Conservation (phyloP, 768 basidiomycete genomes). For the Amanita brunnescens region DNA sequence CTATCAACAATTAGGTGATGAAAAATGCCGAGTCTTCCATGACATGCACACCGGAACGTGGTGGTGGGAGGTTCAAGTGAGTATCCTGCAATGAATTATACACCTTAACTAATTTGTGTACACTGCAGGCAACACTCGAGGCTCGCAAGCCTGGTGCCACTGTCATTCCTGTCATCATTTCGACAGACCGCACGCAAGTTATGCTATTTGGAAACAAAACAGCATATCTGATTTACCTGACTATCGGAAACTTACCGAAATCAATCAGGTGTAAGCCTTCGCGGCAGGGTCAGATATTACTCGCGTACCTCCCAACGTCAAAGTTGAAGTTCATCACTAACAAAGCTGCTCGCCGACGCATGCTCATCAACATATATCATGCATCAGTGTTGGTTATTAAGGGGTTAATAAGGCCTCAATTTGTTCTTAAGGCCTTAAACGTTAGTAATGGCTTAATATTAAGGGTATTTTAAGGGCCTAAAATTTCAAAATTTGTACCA, state of each 20-base stretch:
- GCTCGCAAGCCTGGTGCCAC: conserved; percentile 22
- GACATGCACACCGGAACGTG: conserved; percentile 32
- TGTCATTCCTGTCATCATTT: conserved; percentile 28
- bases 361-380: conserved; percentile 26
- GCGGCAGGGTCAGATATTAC: conserved; percentile 22
- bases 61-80: conserved; percentile 39
- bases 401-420: too few relatives aligned
- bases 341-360: conserved; percentile 16
- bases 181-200: conserved; percentile 33
- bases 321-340: conserved; percentile 24
- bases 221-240: conserved; percentile 35
- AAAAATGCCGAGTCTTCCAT: conserved; percentile 10
- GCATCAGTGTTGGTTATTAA: too few relatives aligned
- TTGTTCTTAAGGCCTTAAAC: too few relatives aligned
- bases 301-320: conserved; percentile 32
- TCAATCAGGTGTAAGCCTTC: conserved; percentile 22
- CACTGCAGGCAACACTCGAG: too few relatives aligned
- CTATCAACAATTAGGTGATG: not conserved
- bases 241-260: conserved; percentile 31
- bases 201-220: conserved; percentile 27
- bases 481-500: too few relatives aligned
- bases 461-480: too few relatives aligned
- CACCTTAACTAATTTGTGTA: too few relatives aligned
- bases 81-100: too few relatives aligned
- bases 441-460: too few relatives aligned